Base-by-base conservation (phyloP, 129 eudicot species). In the Lonicera japonica region DNA sequence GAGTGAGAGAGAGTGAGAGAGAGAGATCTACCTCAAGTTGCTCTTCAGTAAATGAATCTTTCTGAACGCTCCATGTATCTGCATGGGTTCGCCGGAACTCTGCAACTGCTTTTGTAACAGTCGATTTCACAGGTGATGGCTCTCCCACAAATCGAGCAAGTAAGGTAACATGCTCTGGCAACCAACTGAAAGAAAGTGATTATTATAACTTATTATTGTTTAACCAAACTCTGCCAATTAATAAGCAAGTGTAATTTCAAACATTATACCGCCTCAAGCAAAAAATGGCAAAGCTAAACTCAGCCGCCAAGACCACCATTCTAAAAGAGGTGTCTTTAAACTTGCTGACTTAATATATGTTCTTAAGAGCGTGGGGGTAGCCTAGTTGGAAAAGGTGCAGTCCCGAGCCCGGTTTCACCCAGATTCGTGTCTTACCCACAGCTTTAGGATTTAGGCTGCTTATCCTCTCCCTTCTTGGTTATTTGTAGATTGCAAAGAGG, bases 51-150 rank as follows among this genome's bases (percentile, higher is more conserved):
- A 92, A 92, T 45, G 77, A 76, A 73, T 88, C 99, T 81, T 87
- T 92, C 41, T 92, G 99, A 63, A 92, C 74, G 66, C 77, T 88
- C 99, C 99, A 92, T 51, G 95, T 92, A 71, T 92, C 99, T 39
- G 99, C 99, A 78, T 92, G 99, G 59, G 99, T 92, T 52, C 99
- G 85, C 18, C 99, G 96, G 64, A 92, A 92, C 74, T 92, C 99
- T 21, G 99, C 99, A 75, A 92, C 80, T 11, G 99, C 99, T 80
- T 92, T 92, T 71, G 99, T 92, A 29, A 88, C 99, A 0, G 99
- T 88, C 13, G 99, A 84, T 75, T 82, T 92, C 43, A 92, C 83
- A 59, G 99, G 96, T 53, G 99, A 84, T 23, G 95, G 85, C 72
- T 88, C 99, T 16, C 88, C 82, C 51, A 88, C 99, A 65, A 92